These are phyloP conservation scores for Orbilia blumenaviensis DNA, from an alignment of 2,329 filamentous ascomycete genomes.

Conservation along the genomic window DNA sequence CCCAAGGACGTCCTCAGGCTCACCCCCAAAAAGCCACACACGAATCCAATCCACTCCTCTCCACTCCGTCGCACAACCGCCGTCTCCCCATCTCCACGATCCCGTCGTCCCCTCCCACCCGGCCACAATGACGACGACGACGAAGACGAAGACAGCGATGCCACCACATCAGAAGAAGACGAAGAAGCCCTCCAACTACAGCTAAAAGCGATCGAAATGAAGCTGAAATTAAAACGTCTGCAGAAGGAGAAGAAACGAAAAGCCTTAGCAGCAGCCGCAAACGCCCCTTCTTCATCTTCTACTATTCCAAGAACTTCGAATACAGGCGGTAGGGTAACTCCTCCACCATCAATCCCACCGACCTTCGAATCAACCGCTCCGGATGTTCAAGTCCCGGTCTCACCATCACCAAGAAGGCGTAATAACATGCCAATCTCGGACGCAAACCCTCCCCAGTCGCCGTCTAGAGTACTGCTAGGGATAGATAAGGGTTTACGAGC, in stretches of 20 bases:
- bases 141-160: constrained; percentile 58
- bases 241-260: constrained; percentile 70
- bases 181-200: constrained; percentile 89
- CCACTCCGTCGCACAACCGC: constrained; percentile 68
- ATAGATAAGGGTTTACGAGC: constrained; percentile 88
- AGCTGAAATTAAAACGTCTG: constrained; percentile 84
- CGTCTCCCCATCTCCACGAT: constrained; percentile 59
- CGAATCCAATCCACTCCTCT: constrained; percentile 72
- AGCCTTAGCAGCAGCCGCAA: constrained; percentile 17
- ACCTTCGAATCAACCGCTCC: constrained; percentile 55
- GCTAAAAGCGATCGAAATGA: constrained; percentile 86
- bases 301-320: not conserved
- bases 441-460: constrained; percentile 68
- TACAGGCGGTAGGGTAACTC: constrained; percentile 8
- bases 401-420: constrained; percentile 72
- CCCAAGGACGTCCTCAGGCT: constrained; percentile 70
- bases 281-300: not conserved
- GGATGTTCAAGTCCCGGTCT: constrained; percentile 76
- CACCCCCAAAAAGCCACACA: constrained; percentile 55
- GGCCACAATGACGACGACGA: too few relatives aligned
- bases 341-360: constrained; percentile 33
- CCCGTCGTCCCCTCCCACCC: constrained; percentile 56
- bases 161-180: constrained; percentile 73
- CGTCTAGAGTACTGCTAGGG: constrained; percentile 79
- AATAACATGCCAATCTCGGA: constrained; percentile 60